Base-by-base conservation (phyloP, 208 protist genomes). In the Crithidia fasciculata region DNA sequence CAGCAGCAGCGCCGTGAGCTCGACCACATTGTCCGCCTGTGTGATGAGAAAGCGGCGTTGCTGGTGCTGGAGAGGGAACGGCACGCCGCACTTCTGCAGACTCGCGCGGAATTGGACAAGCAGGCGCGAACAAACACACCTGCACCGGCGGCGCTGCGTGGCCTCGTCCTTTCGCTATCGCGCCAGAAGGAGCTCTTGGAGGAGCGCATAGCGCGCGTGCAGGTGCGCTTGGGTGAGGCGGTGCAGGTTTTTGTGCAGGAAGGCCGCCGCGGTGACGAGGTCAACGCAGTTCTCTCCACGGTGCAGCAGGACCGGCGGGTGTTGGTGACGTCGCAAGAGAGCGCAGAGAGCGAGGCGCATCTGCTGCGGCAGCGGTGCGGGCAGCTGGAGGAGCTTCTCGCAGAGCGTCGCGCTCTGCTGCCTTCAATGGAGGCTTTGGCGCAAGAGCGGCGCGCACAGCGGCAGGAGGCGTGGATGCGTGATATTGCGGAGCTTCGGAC, bases 221-320 rank as follows among this genome's bases (percentile, higher is more conserved):
- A 63, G 50, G 56, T 45, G 65, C 74, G 69, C 15, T 72, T 82
- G 5, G 45, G 60, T 13, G 55, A 18, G 19, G 79, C 81, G 16
- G 69, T 90, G 44, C 84, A 84, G 39, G 18, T 59, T 16, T 72
- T 92, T 28, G 44, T 75, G 65, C 60, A 69, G 10, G 82, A 85
- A 53, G 84, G 76, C 16, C 61, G 64, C 15, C 28, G 57, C 3
- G 61, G 74, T n/a, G 87, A 92, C 52, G 54, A 69, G 10, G 40
- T 84, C 28, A 77, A 82, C 61, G 60, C 67, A 15, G 68, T 55
- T 5, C 36, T 92, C 28, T 54, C 41, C 12, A 55, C 62, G 15
- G 37, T 13, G 37, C 66, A 80, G 60, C 44, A 52, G 61, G 57
- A 54, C 8, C 63, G 69, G 13, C n/a, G 49, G 41, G 40, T 57